These are phyloP conservation scores for Cladobotryum mycophilum DNA, from an alignment of 2,329 filamentous ascomycete species.

Conservation along the genomic window DNA sequence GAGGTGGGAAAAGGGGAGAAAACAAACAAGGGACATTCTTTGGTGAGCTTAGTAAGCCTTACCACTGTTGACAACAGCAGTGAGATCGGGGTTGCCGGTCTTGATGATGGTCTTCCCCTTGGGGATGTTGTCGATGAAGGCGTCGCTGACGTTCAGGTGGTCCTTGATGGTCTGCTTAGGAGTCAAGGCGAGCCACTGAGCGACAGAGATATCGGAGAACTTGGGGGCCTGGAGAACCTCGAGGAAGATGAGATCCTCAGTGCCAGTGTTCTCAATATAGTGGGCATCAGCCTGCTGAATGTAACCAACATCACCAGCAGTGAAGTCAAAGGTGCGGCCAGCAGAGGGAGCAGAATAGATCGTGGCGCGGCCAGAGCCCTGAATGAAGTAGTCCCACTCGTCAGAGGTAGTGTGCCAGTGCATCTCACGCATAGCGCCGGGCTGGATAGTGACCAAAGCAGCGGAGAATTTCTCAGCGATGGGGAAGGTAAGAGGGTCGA, in stretches of 20 bases:
- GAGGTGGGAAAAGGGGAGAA: too few species aligned
- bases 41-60: slow-evolving; percentile 13
- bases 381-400: slow-evolving; percentile 56
- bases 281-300: slow-evolving; percentile 46
- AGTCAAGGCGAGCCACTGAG: slow-evolving; percentile 53
- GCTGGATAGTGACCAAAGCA: slow-evolving; percentile 51
- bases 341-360: slow-evolving; percentile 46
- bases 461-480: slow-evolving; percentile 48
- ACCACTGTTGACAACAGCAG: slow-evolving; percentile 18
- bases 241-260: slow-evolving; percentile 51
- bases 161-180: slow-evolving; percentile 53
- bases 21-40: too few species aligned
- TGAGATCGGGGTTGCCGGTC: slow-evolving; percentile 33
- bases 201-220: slow-evolving; percentile 49
- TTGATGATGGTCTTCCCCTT: slow-evolving; percentile 38
- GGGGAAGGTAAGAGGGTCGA: slow-evolving; percentile 53
- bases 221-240: slow-evolving; percentile 49
- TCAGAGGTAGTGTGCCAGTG: slow-evolving; percentile 57
- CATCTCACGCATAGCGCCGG: slow-evolving; percentile 58
- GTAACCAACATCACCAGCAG: slow-evolving; percentile 54
- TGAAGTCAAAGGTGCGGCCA: slow-evolving; percentile 52
- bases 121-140: slow-evolving; percentile 30
- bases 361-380: slow-evolving; percentile 50
- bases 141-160: slow-evolving; percentile 39
- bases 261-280: slow-evolving; percentile 56